Evolutionary conservation across 495 filamentous ascomycete genomes (phyloP), one percentile per base, ranked within the genome.

Genomic region (Parmelia sp.): DNA sequence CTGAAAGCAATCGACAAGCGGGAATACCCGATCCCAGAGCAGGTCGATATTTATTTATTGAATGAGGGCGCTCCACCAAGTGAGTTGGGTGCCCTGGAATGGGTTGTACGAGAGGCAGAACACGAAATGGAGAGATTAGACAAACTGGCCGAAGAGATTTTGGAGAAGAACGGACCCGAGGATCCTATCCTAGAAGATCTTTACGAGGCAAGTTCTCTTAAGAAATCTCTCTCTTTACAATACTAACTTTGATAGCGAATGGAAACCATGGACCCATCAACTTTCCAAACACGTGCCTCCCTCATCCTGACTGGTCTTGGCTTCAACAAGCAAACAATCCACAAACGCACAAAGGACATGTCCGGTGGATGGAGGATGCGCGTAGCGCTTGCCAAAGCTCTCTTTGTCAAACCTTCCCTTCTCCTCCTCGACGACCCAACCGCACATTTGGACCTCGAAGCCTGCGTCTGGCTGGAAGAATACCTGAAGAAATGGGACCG

Each of bases 291-390:
- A 58, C 92, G 94, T 74, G 94, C 94, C 44, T 96, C 92, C 33
- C 86, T 96, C 67, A 99, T 99, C 75, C 75, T 99, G 66, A 99
- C 94, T 49, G 94, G 94, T 92, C 90, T 99, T 49, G 94, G 94
- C 66, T 99, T 99, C 84, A 96, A 97, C 86, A 96, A 97, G 80
- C 75, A 69, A 36, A 99, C 94, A 37, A 97, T 99, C 72, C 80
- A 93, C 76, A 99, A 99, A 84, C 95, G 90, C 84, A 99, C 94
- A 67, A 99, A 96, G 85, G 94, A 99, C 72, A 99, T 99, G 94
- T 99, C 94, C 68, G 94, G 94, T 88, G 94, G 94, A 66, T 99
- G 94, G 94, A 86, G 95, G 80, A 99, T 99, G 94, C 90, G 94
- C 83, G 94, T 99, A 36, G 94, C 94, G 39, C 85, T 99, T 47